Conservation (phyloP, 2,329 filamentous ascomycete genomes). For the Calonectria fujianensis region DNA sequence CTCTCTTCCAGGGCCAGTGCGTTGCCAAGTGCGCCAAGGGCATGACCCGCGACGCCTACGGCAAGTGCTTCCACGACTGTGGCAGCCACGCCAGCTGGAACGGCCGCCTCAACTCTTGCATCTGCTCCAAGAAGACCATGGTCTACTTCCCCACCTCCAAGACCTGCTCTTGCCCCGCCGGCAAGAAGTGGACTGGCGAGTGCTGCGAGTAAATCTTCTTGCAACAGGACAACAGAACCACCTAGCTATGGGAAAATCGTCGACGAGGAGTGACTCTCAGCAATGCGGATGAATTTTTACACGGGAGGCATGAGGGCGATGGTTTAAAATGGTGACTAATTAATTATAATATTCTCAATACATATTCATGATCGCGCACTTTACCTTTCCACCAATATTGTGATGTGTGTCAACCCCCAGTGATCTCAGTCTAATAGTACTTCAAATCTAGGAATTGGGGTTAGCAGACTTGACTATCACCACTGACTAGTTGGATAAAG, state of each 20-base stretch:
- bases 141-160: slow-evolving; percentile 7
- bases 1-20: background rate
- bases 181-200: slow-evolving; percentile 15
- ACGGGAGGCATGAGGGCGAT: background rate
- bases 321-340: background rate
- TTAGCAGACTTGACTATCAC: too few relatives aligned
- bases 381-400: too few relatives aligned
- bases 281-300: background rate
- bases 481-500: too few relatives aligned
- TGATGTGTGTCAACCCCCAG: too few relatives aligned
- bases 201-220: slow-evolving; percentile 11
- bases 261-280: background rate
- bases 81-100: background rate
- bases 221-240: too few relatives aligned
- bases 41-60: background rate
- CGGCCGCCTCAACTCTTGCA: slow-evolving; percentile 6
- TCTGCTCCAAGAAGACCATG: slow-evolving; percentile 19
- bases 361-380: too few relatives aligned
- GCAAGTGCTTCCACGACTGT: slow-evolving; percentile 17
- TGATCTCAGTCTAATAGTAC: too few relatives aligned
- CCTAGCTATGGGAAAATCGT: background rate
- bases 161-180: background rate
- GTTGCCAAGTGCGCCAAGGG: background rate
- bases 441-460: too few relatives aligned
- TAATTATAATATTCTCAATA: background rate